Evolutionary conservation across 148 eudicot genomes (phyloP).

Genomic region (Vaccinium myrtillus): DNA sequence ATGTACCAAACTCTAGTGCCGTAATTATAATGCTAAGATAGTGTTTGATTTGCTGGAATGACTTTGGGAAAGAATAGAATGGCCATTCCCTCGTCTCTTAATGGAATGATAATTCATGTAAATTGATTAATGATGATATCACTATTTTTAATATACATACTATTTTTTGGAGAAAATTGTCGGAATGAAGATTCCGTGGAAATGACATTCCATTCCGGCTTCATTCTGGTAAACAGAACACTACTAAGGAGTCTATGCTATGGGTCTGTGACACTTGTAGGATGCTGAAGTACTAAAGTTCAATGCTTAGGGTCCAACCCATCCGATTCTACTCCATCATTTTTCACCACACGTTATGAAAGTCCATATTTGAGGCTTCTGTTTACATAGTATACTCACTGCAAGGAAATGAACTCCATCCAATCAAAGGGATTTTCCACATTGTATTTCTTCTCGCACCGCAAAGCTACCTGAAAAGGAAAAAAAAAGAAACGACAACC

Average conservation of each 20-base stretch:
- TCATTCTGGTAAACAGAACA: neutral
- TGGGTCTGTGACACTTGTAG: neutral
- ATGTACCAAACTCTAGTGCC: neutral
- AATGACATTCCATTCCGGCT: neutral
- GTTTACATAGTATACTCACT: conserved; percentile 41
- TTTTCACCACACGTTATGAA: neutral
- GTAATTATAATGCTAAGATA: neutral
- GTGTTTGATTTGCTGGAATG: neutral
- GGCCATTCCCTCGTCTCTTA: neutral
- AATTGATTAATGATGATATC: neutral
- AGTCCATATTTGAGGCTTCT: neutral
- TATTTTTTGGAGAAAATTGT: neutral
- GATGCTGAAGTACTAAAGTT: neutral
- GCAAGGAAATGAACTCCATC: conserved; percentile 87
- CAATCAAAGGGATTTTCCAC: conserved; percentile 84
- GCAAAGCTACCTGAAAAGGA: conserved; percentile 59
- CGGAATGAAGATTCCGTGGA: neutral
- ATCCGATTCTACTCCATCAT: neutral
- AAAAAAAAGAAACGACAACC: neutral
- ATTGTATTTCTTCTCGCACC: conserved; percentile 49
- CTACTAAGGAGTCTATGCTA: neutral
- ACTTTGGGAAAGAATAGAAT: neutral
- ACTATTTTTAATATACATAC: neutral
- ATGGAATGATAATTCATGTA: neutral
- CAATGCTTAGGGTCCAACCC: conserved; percentile 2